Base-by-base conservation (phyloP, 495 filamentous ascomycete species). In the Trichoderma orchidacearum region DNA sequence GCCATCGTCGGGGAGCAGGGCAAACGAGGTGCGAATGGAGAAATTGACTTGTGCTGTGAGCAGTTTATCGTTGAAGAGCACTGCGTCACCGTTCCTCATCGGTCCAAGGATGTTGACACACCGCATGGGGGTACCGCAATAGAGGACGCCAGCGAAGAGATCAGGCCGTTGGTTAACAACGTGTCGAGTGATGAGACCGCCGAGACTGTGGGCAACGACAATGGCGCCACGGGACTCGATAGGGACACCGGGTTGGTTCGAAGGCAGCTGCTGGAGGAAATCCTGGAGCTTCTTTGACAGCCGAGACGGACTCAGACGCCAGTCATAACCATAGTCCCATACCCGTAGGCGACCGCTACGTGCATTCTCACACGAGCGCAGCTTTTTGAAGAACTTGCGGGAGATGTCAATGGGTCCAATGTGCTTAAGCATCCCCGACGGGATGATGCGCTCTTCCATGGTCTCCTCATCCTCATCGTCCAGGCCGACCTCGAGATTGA, bases 1-100 rank as follows among this genome's bases (percentile, higher is more conserved):
- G 0, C 91, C 91, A 62, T 91, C 84, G 58, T 96, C 86, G 3
- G 93, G 92, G 1, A 98, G 77, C 21, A 96, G 83, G 21, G 85
- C 80, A 62, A 85, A 98, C 55, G 80, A 87, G 2, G 88, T 96
- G 6, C 92, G 85, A 36, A 98, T 80, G 1, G 87, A 89, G 68
- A 98, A 96, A 68, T 92, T 95, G 53, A 95, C 91, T 68, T 96
- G 90, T 0, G 93, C 90, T 1, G 91, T 96, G 1, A 98, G 76
- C 1, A 96, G 87, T 56, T 88, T 87, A 21, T 89, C 90, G 64
- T 89, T 95, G 31, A 98, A 71, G 3, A 96, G 75, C 1, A 96
- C 93, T 27, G 90, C 85, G 64, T 96, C 92, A 64, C 90, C 90
- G 63, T 93, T 94, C 45, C 92, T 82, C 3, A 98, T 63, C 0